A percentile compares a stretch with the other conserved stretches of the same genome.
These are phyloP conservation scores for Insectozyma bohioensis DNA, from an alignment of 1,139 yeast species.

Conservation along the genomic window DNA sequence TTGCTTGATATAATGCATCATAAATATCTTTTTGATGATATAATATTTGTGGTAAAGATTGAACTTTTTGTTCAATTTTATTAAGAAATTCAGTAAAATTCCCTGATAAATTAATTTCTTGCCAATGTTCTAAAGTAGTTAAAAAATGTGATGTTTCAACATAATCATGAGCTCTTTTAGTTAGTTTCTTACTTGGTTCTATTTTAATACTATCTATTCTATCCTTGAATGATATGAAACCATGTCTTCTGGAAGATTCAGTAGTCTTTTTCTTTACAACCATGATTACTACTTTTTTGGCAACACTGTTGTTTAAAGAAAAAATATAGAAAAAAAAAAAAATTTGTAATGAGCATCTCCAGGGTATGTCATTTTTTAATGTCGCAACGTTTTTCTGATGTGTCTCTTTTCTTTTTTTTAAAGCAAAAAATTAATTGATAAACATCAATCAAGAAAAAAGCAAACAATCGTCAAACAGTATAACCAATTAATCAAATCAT, in stretches of 20 bases:
- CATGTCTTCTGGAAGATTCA: conserved; percentile 57
- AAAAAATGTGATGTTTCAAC: conserved; percentile 78
- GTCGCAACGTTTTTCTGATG: no score
- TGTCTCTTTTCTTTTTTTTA: no score
- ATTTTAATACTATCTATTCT: conserved; percentile 81
- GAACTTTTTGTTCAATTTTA: conserved; percentile 53
- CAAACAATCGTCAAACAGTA: no score
- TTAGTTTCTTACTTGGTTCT: conserved; percentile 71
- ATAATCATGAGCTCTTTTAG: conserved; percentile 61
- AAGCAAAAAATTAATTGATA: no score
- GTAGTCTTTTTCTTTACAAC: conserved; percentile 39
- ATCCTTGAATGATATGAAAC: conserved; percentile 76
- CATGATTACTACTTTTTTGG: conserved; percentile 4
- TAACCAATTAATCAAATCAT: conserved; percentile 1
- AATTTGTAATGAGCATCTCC: no score
- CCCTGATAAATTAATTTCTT: conserved; percentile 78
- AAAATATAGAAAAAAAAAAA: no score
- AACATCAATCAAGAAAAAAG: no score
- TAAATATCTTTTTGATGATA: conserved; percentile 69
- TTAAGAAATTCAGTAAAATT: conserved; percentile 65
- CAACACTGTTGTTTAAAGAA: no score
- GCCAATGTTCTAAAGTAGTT: conserved; percentile 83
- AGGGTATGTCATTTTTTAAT: no score
- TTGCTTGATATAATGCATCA: conserved; percentile 48
- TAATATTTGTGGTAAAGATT: conserved; percentile 78